phyloP scores from a whole-genome alignment of 2,329 filamentous ascomycete genomes.

The Verticillium tricorpus region DNA sequence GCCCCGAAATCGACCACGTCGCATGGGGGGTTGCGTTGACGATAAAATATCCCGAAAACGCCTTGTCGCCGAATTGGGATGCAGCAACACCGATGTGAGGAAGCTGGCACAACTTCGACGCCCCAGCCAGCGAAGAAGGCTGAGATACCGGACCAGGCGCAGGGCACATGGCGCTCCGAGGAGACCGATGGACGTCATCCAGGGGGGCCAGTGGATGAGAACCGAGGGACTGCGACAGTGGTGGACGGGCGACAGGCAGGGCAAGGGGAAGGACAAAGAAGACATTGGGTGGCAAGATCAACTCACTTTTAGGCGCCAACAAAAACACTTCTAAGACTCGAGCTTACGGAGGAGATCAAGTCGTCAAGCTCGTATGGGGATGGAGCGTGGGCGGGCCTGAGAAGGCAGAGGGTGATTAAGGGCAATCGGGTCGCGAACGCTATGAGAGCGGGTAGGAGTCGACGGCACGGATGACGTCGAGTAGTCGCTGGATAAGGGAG shows the following conservation, averaged over 20 bases:
- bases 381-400: conserved; percentile 1
- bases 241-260: conserved; percentile 1
- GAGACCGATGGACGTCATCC: neutral
- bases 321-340: conserved; percentile 23
- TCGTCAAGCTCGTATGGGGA: conserved; percentile 19
- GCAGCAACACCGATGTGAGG: neutral
- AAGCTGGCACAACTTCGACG: neutral
- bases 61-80: neutral
- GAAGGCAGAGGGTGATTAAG: conserved; percentile 6
- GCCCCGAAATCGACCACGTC: conserved; percentile 8
- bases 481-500: neutral
- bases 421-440: neutral
- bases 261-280: neutral
- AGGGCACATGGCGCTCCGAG: neutral
- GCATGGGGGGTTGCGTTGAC: conserved; percentile 8
- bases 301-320: conserved; percentile 53
- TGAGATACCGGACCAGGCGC: neutral
- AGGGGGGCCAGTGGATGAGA: neutral
- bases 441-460: neutral
- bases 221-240: conserved; percentile 2
- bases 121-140: neutral
- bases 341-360: conserved; percentile 22
- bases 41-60: neutral
- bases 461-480: neutral
- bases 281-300: neutral